phyloP scores from a whole-genome alignment of 768 basidiomycete species.

The Russula lepida region DNA sequence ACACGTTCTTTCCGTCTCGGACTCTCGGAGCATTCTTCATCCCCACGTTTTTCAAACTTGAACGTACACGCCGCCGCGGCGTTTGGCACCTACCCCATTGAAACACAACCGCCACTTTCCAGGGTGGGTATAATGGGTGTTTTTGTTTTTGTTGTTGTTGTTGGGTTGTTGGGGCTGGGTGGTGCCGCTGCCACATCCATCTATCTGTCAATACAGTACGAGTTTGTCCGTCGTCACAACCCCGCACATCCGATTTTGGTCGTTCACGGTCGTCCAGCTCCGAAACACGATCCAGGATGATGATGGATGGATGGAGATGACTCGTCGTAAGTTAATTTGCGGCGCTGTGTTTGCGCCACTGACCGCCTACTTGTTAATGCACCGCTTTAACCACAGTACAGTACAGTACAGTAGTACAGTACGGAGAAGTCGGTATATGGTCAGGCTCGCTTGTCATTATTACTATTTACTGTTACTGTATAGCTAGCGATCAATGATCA shows the following conservation, averaged over 20 bases:
- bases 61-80: background rate
- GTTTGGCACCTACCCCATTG: background rate
- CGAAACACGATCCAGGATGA: background rate
- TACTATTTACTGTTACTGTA: too few relatives aligned
- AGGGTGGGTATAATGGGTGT: background rate
- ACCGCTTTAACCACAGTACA: too few relatives aligned
- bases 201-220: background rate
- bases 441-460: too few relatives aligned
- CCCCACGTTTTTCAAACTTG: too few relatives aligned
- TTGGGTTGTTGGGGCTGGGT: too few relatives aligned
- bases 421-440: too few relatives aligned
- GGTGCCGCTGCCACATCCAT: background rate
- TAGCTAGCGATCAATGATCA: background rate
- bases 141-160: background rate
- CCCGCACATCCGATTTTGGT: background rate
- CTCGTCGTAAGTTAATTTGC: too few relatives aligned
- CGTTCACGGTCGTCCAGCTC: background rate
- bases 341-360: too few relatives aligned
- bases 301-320: too few relatives aligned
- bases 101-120: background rate
- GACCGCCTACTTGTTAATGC: too few relatives aligned
- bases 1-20: background rate
- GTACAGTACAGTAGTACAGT: too few relatives aligned
- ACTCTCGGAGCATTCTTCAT: background rate
- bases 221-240: background rate